These are phyloP conservation scores for Millerozyma acaciae DNA, from an alignment of 805 yeast species.

Conservation along the genomic window DNA sequence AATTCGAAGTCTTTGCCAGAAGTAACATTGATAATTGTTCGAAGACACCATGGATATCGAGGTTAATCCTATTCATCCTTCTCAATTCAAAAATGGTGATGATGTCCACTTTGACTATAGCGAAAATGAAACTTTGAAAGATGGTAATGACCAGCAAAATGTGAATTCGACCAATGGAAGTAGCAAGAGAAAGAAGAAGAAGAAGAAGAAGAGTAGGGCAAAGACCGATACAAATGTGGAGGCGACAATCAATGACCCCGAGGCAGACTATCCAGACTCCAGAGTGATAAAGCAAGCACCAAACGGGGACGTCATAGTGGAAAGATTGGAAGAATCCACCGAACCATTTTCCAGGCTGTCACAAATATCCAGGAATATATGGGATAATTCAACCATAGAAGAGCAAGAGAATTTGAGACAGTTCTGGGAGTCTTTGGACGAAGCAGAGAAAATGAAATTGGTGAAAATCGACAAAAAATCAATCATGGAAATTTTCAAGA, in stretches of 20 bases:
- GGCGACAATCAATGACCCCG: conserved; percentile 51
- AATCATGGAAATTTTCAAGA: conserved; percentile 60
- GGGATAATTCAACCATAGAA: conserved; percentile 47
- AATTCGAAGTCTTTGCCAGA: too few species aligned
- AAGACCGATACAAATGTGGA: conserved; percentile 8
- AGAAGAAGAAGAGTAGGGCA: conserved; percentile 28
- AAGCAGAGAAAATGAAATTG: conserved; percentile 57
- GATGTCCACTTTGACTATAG: conserved; percentile 31
- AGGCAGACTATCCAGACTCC: conserved; percentile 66
- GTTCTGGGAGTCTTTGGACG: conserved; percentile 65
- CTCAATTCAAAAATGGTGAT: conserved; percentile 27
- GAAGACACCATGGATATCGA: conserved; percentile 6
- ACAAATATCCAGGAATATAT: conserved; percentile 25
- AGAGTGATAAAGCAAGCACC: conserved; percentile 66
- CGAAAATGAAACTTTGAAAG: conserved; percentile 1
- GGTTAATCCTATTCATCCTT: conserved; percentile 7
- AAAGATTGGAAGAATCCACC: conserved; percentile 39
- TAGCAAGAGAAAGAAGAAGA: conserved; percentile 23
- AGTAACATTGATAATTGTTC: too few species aligned
- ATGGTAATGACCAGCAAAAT: conserved; percentile 4
- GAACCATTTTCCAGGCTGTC: too few species aligned
- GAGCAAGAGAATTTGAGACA: conserved; percentile 49
- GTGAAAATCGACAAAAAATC: conserved; percentile 66
- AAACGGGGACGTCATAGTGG: conserved; percentile 76
- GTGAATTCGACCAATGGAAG: conserved; percentile 5